Conservation (phyloP, 108 stramenopile genomes). For the Cyclotella choctawhatcheeana region DNA sequence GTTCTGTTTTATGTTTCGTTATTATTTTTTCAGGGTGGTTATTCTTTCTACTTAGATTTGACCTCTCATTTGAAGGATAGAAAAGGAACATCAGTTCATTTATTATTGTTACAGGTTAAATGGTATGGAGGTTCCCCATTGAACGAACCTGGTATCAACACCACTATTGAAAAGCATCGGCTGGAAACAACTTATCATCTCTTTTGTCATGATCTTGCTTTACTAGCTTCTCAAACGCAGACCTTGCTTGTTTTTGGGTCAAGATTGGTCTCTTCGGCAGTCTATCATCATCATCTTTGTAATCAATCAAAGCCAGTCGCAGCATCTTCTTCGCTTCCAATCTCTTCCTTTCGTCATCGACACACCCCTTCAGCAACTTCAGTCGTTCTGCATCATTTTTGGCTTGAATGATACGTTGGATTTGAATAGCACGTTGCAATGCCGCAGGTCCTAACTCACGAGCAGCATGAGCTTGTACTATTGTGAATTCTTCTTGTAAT, state of each 20-base stretch:
- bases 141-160: too few species aligned
- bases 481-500: slow-evolving; percentile 41
- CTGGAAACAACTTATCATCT: too few species aligned
- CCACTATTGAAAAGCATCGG: slow-evolving; percentile 22
- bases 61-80: too few species aligned
- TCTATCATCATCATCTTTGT: slow-evolving; percentile 12
- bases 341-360: slow-evolving; percentile 37
- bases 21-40: too few species aligned
- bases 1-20: too few species aligned
- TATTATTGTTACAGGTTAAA: too few species aligned
- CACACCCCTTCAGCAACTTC: slow-evolving; percentile 39
- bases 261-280: neutral
- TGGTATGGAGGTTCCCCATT: too few species aligned
- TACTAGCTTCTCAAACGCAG: slow-evolving; percentile 38
- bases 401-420: slow-evolving; percentile 46
- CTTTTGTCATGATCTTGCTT: neutral
- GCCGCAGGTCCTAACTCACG: slow-evolving; percentile 42
- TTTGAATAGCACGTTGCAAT: slow-evolving; percentile 47
- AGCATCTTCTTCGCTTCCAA: slow-evolving; percentile 50
- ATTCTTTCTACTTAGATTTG: too few species aligned
- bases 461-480: slow-evolving; percentile 41
- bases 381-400: slow-evolving; percentile 33
- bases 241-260: slow-evolving; percentile 33
- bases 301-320: slow-evolving; percentile 20
- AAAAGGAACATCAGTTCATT: too few species aligned